phyloP scores from a whole-genome alignment of 192 early-diverging fungal genomes.

The Umbelopsis sp. region DNA sequence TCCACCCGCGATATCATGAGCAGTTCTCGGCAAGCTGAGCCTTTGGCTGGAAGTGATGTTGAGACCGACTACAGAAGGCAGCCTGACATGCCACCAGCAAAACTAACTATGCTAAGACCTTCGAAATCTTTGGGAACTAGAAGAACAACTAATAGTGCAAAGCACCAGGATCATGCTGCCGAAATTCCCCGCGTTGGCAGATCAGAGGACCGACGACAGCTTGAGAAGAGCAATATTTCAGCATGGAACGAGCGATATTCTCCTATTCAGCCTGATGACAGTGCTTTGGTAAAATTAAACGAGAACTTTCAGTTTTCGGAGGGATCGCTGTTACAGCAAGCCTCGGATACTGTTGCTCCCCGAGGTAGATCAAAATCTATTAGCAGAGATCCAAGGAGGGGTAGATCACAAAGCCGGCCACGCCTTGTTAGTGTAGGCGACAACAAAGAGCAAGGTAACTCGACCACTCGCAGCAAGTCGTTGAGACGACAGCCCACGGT shows the following conservation, averaged over 20 bases:
- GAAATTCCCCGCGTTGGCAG: not conserved
- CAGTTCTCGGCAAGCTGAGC: not conserved
- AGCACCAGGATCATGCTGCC: not conserved
- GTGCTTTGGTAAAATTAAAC: not conserved
- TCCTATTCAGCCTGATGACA: not conserved
- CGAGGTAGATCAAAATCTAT: slow-evolving; percentile 9
- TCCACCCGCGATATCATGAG: not conserved
- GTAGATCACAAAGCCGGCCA: slow-evolving; percentile 1
- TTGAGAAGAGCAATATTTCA: not conserved
- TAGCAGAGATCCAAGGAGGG: not conserved
- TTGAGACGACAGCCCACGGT: slow-evolving; percentile 1
- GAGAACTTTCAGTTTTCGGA: not conserved
- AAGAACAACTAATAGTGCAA: not conserved
- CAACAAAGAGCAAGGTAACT: not conserved
- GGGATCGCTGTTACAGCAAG: not conserved
- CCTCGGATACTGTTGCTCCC: not conserved
- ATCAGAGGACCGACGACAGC: not conserved
- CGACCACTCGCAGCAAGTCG: slow-evolving; percentile 1
- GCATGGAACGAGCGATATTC: not conserved
- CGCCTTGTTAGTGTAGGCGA: not conserved
- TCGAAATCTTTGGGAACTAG: slow-evolving; percentile 1
- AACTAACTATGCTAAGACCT: not conserved
- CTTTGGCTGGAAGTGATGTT: not conserved
- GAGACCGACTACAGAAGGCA: not conserved
- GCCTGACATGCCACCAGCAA: not conserved